Evolutionary conservation across 2,329 filamentous ascomycete genomes (phyloP).

Genomic region (Leptographium lundbergii): DNA sequence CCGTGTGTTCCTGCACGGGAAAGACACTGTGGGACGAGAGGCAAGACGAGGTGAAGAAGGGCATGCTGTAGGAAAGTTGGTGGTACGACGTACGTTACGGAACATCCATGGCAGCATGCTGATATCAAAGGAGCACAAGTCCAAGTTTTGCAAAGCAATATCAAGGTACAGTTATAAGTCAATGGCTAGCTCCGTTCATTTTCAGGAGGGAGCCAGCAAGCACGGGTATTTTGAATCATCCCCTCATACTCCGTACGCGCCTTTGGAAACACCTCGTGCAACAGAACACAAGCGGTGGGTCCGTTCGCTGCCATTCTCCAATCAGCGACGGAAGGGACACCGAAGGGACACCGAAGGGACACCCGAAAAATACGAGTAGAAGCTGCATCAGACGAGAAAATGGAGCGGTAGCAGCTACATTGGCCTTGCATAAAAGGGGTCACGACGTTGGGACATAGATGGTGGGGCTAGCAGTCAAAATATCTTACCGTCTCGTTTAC

Average conservation of each 20-base stretch:
- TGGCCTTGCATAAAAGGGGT: slow-evolving; percentile 14
- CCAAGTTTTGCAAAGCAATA: not conserved
- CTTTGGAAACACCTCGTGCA: slow-evolving; percentile 26
- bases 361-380: not conserved
- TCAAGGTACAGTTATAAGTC: not conserved
- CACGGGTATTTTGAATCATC: not conserved
- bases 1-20: slow-evolving; percentile 91
- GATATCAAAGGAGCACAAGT: too few species aligned
- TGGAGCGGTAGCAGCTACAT: not conserved
- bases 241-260: slow-evolving; percentile 25
- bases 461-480: too few species aligned
- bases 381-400: not conserved
- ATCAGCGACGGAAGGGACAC: not conserved
- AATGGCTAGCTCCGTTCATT: not conserved
- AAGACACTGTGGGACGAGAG: slow-evolving; percentile 98
- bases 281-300: slow-evolving; percentile 9
- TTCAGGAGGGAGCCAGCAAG: not conserved
- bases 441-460: not conserved
- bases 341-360: not conserved
- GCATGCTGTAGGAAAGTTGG: slow-evolving; percentile 54
- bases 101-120: not conserved
- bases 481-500: not conserved
- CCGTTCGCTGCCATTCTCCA: not conserved
- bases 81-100: not conserved
- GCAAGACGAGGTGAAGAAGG: slow-evolving; percentile 74